Conservation (phyloP, 2,329 filamentous ascomycete genomes). For the Sporothrix luriei region DNA sequence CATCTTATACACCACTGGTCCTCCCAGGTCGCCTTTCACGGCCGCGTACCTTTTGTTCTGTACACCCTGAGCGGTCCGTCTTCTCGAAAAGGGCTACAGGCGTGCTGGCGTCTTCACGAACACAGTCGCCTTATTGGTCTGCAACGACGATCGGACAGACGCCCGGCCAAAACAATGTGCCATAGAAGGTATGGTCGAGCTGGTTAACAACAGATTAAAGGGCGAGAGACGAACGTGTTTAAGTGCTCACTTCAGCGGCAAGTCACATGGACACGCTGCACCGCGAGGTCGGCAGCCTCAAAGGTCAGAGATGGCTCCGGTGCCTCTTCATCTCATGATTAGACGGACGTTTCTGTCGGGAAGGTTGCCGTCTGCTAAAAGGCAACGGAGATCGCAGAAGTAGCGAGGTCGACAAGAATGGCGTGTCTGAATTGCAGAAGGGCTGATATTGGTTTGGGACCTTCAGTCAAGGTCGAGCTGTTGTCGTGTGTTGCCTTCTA, state of each 20-base stretch:
- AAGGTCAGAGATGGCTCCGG: background rate
- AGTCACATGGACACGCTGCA: background rate
- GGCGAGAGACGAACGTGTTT: background rate
- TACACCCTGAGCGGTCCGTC: background rate
- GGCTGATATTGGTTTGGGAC: background rate
- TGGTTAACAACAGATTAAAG: background rate
- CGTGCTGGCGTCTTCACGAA: background rate
- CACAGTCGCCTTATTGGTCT: background rate
- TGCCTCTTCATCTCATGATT: background rate
- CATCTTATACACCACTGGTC: constrained; percentile 32
- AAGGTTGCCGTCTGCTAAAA: constrained; percentile 10
- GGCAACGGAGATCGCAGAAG: constrained; percentile 10
- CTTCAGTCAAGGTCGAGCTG: background rate
- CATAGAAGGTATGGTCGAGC: background rate
- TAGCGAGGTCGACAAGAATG: background rate
- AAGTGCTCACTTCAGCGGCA: background rate
- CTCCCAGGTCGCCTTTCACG: constrained; percentile 37
- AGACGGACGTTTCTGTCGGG: constrained; percentile 1
- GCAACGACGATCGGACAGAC: constrained; percentile 8
- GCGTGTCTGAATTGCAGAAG: background rate
- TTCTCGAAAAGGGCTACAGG: background rate
- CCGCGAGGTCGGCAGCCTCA: background rate
- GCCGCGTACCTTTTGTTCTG: constrained; percentile 43
- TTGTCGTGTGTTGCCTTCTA: background rate
- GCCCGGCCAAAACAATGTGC: background rate